Conservation (phyloP, 371 early-diverging fungal species). For the Capillidium rhysosporum region DNA sequence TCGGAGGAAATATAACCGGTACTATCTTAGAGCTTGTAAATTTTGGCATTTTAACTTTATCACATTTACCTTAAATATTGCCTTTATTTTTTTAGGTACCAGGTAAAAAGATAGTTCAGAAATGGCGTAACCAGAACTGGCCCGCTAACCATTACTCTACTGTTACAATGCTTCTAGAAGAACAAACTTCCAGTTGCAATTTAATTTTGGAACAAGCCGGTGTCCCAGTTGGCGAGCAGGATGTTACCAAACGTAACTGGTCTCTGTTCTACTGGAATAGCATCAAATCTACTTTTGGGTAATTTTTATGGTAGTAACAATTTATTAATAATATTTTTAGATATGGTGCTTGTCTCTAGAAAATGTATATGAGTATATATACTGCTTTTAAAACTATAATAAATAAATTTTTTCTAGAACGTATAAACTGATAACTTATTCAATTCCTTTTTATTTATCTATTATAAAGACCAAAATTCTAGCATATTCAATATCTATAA, state of each 20-base stretch:
- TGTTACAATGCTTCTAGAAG: constrained; percentile 52
- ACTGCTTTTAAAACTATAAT: no score
- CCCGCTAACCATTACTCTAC: constrained; percentile 67
- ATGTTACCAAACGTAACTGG: constrained; percentile 71
- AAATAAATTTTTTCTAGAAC: no score
- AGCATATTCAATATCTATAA: no score
- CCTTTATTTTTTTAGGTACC: constrained; percentile 15
- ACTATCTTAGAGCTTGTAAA: constrained; percentile 42
- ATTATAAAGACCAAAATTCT: no score
- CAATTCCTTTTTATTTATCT: no score
- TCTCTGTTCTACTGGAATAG: constrained; percentile 79
- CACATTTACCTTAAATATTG: not conserved
- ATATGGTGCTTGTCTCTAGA: not conserved
- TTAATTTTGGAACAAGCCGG: constrained; percentile 35
- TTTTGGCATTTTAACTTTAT: not conserved
- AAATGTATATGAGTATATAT: no score
- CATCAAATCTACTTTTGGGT: constrained; percentile 85
- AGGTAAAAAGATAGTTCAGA: constrained; percentile 58
- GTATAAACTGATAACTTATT: no score
- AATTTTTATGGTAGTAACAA: not conserved
- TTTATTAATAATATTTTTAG: not conserved
- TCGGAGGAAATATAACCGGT: constrained; percentile 79
- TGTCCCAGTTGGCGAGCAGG: constrained; percentile 79
- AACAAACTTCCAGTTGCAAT: constrained; percentile 12
- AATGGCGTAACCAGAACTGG: constrained; percentile 75